Percentiles rank a stretch among this genome's conserved stretches.
These are phyloP conservation scores for Neofusicoccum ribis DNA, from an alignment of 2,329 filamentous ascomycete genomes.

Conservation along the genomic window DNA sequence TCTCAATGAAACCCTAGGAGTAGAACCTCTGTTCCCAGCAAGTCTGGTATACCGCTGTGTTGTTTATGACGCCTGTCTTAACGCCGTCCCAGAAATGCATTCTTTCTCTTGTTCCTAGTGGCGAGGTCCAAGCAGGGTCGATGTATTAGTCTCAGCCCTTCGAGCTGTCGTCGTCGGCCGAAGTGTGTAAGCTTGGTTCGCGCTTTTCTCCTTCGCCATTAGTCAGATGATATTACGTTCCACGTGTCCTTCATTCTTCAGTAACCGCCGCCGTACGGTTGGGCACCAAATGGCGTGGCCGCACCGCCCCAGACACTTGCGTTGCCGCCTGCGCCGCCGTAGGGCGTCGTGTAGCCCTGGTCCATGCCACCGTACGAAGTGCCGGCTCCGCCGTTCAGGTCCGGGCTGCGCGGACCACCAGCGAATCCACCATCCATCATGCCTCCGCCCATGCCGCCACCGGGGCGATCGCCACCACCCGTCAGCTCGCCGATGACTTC, in stretches of 20 bases:
- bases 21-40: background rate
- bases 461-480: constrained; percentile 41
- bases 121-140: no score
- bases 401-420: constrained; percentile 65
- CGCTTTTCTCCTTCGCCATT: background rate
- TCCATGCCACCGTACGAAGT: constrained; percentile 54
- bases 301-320: constrained; percentile 18
- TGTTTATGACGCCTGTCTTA: background rate
- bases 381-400: constrained; percentile 45
- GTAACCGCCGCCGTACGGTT: constrained; percentile 14
- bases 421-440: constrained; percentile 42
- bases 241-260: background rate
- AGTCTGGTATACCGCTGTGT: background rate
- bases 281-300: constrained; percentile 17
- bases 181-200: background rate
- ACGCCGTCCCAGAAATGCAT: background rate
- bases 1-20: no score
- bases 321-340: constrained; percentile 42
- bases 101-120: background rate
- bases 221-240: background rate
- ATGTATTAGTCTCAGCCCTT: no score
- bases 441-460: constrained; percentile 45
- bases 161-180: no score
- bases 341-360: constrained; percentile 68
- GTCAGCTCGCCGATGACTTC: constrained; percentile 68